Base-by-base conservation (phyloP, 805 yeast species). In the Yarrowia deformans region DNA sequence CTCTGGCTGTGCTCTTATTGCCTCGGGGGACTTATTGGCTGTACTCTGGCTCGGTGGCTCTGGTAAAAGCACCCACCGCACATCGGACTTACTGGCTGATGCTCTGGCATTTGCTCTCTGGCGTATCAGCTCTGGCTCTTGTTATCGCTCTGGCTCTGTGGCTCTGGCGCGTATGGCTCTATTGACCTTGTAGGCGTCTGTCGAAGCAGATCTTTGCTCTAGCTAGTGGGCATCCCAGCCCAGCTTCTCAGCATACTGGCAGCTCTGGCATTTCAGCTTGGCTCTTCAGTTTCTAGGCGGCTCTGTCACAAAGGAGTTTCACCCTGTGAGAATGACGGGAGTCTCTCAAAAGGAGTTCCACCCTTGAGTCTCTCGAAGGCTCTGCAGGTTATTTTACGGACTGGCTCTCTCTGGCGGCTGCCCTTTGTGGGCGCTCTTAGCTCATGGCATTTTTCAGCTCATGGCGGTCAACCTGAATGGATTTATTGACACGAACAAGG, bases 401-500 rank as follows among this genome's bases (percentile, higher is more conserved):
- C 49, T 45, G 49, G 49, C 49, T 45, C 49, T 45, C 49, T 42
- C 49, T 45, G 49, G 49, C 49, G 49, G 49, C 48, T 43, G 43
- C 43, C 14, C 43, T 14, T n/a, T n/a, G n/a, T n/a, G n/a, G n/a
- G n/a, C 48, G 52, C 52, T 23, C 52, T 46, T 23, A 3, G 34
- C 52, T 45, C 52, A 46, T 46, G 32, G 52, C 34, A 19, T 19
- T 45, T 45, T 45, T 46, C 52, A 46, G 52, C 52, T 46, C 32
- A 46, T 46, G 52, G 52, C 34, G 52, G 52, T 23, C 52, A 46
- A 46, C 52, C 52, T 23, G 48, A 9, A 40, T 19, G 29, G 48
- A 1, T 19, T 45, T 10, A 45, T 19, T 45, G 48, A 45, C 29
- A 10, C 46, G 46, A 42, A 42, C 46, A 42, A 42, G 46, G 46